Evolutionary conservation across 306 rosid species (phyloP).

Genomic region (Datisca glomerata): DNA sequence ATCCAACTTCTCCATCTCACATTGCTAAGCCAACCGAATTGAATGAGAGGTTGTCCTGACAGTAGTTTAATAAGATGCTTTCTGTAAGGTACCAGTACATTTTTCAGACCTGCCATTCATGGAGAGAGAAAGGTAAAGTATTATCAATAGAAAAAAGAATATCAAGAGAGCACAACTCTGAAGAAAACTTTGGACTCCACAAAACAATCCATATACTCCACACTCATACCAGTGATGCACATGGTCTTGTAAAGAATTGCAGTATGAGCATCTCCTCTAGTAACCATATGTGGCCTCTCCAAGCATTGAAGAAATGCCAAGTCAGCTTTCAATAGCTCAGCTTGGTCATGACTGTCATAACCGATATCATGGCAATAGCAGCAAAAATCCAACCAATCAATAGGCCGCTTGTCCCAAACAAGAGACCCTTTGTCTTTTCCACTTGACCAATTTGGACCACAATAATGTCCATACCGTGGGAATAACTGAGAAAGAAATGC

Average conservation of each 20-base stretch:
- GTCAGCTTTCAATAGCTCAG: slow-evolving; percentile 67
- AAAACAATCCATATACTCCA: too few relatives aligned
- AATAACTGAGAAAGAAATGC: slow-evolving; percentile 75
- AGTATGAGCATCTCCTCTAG: slow-evolving; percentile 57
- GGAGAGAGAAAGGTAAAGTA: not conserved
- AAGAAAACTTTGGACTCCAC: too few relatives aligned
- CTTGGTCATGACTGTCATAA: slow-evolving; percentile 81
- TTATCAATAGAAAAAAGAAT: too few relatives aligned
- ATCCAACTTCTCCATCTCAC: slow-evolving; percentile 49
- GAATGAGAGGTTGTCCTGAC: slow-evolving; percentile 36
- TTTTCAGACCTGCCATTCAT: slow-evolving; percentile 49
- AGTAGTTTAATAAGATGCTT: slow-evolving; percentile 40
- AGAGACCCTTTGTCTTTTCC: slow-evolving; percentile 71
- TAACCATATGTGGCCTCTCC: slow-evolving; percentile 61
- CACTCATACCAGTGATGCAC: slow-evolving; percentile 81
- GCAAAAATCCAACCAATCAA: slow-evolving; percentile 95
- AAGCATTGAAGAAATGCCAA: slow-evolving; percentile 83
- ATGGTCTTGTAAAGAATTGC: slow-evolving; percentile 66
- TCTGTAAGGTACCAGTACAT: slow-evolving; percentile 69
- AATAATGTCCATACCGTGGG: slow-evolving; percentile 89
- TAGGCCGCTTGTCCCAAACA: slow-evolving; percentile 85
- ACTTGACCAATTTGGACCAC: slow-evolving; percentile 97
- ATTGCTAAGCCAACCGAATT: slow-evolving; percentile 80
- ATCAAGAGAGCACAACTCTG: too few relatives aligned
- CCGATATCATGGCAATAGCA: slow-evolving; percentile 99